phyloP scores from a whole-genome alignment of 768 basidiomycete species.

The Leccinellum luteum region DNA sequence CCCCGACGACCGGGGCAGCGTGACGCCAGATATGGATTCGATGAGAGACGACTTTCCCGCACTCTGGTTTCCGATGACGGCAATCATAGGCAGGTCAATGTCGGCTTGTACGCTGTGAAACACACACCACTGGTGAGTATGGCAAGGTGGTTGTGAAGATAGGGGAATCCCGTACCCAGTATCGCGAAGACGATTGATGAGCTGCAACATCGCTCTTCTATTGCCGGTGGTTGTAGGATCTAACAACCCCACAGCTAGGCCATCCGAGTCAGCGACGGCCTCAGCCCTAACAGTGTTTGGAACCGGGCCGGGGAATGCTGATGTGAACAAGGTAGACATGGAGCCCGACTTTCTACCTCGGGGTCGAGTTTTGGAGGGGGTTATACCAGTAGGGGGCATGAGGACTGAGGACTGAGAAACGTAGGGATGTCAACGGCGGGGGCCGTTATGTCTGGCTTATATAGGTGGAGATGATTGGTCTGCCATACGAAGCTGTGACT shows the following conservation, averaged over 20 bases:
- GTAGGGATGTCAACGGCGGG: neutral
- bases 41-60: conserved; percentile 79
- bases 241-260: conserved; percentile 49
- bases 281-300: neutral
- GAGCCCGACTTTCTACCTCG: neutral
- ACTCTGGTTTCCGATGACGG: conserved; percentile 70
- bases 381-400: neutral
- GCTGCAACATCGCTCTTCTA: conserved; percentile 53
- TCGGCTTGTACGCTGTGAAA: conserved; percentile 57
- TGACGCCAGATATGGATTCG: conserved; percentile 73
- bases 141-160: neutral
- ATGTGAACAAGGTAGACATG: neutral
- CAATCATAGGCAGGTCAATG: conserved; percentile 71
- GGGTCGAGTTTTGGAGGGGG: neutral
- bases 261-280: neutral
- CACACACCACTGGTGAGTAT: neutral
- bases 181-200: conserved; percentile 56
- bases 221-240: conserved; percentile 40
- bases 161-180: conserved; percentile 47
- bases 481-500: neutral
- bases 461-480: too few relatives aligned
- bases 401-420: neutral
- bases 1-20: conserved; percentile 65
- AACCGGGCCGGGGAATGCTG: neutral
- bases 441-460: conserved; percentile 2